phyloP scores from a whole-genome alignment of 768 basidiomycete species.

The Phanerochaete sordida region DNA sequence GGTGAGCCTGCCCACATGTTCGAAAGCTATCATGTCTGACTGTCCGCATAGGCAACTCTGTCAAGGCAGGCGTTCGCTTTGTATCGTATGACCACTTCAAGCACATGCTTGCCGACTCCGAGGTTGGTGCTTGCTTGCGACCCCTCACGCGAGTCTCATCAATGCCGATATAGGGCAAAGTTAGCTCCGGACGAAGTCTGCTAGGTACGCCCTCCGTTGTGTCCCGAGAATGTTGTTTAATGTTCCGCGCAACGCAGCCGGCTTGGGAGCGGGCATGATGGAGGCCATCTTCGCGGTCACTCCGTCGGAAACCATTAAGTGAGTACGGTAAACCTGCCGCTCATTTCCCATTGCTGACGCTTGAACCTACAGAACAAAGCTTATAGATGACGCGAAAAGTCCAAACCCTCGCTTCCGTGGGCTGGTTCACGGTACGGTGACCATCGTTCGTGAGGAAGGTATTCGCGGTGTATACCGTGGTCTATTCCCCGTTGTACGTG shows the following conservation, averaged over 20 bases:
- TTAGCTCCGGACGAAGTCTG: conserved; percentile 81
- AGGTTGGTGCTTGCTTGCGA: conserved; percentile 46
- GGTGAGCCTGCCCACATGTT: conserved; percentile 29
- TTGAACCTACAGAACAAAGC: conserved; percentile 69
- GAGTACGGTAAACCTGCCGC: conserved; percentile 22
- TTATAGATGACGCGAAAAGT: conserved; percentile 91
- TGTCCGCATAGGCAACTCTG: conserved; percentile 56
- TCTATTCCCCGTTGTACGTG: conserved; percentile 85
- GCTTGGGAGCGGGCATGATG: conserved; percentile 83
- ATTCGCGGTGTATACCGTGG: conserved; percentile 84
- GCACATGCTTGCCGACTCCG: conserved; percentile 68
- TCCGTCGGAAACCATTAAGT: conserved; percentile 99
- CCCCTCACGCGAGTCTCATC: background rate
- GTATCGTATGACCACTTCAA: conserved; percentile 95
- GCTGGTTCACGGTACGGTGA: conserved; percentile 75
- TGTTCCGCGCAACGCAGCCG: conserved; percentile 47
- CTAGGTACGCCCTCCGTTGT: conserved; percentile 45
- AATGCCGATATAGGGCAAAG: conserved; percentile 65
- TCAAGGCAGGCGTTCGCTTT: conserved; percentile 96
- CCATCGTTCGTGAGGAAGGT: conserved; percentile 85
- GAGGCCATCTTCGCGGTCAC: conserved; percentile 96
- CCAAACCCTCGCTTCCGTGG: conserved; percentile 84
- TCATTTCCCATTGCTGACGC: background rate
- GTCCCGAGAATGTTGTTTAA: background rate
- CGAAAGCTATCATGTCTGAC: background rate